Percentiles rank a stretch among this genome's conserved stretches.
These are phyloP conservation scores for Mucuna pruriens DNA, from an alignment of 306 rosid species.

Conservation along the genomic window DNA sequence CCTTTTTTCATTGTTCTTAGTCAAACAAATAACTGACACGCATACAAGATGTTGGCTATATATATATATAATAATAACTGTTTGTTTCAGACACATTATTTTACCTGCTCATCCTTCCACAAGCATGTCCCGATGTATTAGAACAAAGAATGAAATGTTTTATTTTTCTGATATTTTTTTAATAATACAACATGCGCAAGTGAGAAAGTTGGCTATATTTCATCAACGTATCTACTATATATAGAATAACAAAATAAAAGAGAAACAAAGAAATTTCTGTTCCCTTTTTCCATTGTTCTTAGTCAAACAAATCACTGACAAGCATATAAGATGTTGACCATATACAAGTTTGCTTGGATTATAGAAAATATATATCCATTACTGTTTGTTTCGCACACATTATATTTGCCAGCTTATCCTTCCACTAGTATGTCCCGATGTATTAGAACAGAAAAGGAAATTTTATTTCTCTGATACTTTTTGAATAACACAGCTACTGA, in stretches of 20 bases:
- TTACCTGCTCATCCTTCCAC: too few species aligned
- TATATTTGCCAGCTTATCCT: neutral
- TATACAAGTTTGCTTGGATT: neutral
- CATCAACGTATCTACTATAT: neutral
- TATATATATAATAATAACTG: too few species aligned
- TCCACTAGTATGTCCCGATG: neutral
- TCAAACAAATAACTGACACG: neutral
- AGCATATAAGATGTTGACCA: neutral
- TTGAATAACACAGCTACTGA: too few species aligned
- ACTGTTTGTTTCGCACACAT: neutral
- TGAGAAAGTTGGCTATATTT: constrained; percentile 35
- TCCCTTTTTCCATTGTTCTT: neutral
- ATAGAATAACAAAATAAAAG: neutral
- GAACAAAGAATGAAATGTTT: too few species aligned
- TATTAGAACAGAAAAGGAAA: too few species aligned
- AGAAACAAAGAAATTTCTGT: neutral
- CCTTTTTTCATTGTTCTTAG: neutral
- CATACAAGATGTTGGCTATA: too few species aligned
- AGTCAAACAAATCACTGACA: neutral
- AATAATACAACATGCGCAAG: constrained; percentile 22
- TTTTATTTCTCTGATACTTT: too few species aligned
- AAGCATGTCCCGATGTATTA: too few species aligned
- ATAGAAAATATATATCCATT: neutral
- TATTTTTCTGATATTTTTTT: too few species aligned
- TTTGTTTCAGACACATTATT: too few species aligned